A percentile compares a stretch with the other conserved stretches of the same genome.
Conservation (phyloP, 768 basidiomycete genomes). For the Serendipita sp. region DNA sequence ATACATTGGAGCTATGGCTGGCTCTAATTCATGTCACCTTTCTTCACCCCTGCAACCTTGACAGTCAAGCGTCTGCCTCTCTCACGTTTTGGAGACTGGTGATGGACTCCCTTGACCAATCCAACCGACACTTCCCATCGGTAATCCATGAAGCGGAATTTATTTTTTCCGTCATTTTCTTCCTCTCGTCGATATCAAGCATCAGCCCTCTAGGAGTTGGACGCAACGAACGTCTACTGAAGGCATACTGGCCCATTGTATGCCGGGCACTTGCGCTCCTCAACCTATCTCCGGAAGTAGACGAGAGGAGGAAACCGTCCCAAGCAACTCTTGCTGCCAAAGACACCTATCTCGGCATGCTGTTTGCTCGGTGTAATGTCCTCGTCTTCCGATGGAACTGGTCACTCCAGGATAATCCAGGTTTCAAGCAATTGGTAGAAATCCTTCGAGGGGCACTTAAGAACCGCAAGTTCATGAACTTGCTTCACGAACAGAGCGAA, state of each 20-base stretch:
- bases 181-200: neutral
- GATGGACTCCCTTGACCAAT: neutral
- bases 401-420: neutral
- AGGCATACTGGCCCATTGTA: neutral
- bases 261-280: neutral
- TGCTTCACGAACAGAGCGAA: constrained; percentile 5
- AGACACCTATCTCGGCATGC: neutral
- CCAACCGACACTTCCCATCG: neutral
- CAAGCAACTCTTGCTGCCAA: neutral
- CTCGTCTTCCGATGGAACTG: neutral
- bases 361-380: constrained; percentile 5
- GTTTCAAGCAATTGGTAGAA: neutral
- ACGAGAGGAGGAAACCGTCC: neutral
- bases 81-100: neutral
- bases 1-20: neutral
- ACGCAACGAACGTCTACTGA: neutral
- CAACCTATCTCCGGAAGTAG: neutral
- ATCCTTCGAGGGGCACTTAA: neutral
- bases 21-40: neutral
- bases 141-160: constrained; percentile 1
- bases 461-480: neutral
- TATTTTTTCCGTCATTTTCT: neutral
- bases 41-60: neutral
- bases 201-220: neutral
- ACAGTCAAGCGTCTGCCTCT: neutral